phyloP scores from a whole-genome alignment of 331 rosid species.

The Stylosanthes scabra region DNA sequence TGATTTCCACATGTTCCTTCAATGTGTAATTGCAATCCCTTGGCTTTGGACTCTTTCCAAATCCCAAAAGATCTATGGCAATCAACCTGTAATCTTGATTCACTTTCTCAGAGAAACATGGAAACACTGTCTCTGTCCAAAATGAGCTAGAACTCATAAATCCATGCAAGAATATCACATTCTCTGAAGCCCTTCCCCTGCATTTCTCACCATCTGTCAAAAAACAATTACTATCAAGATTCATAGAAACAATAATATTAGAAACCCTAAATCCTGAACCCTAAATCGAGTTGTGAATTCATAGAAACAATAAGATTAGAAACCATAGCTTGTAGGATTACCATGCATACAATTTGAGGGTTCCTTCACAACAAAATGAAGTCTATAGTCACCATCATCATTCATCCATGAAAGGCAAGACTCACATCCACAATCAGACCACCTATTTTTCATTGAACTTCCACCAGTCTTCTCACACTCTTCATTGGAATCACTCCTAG shows the following conservation, averaged over 20 bases:
- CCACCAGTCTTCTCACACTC: conserved; percentile 16
- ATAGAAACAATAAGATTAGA: too few species aligned
- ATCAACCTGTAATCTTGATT: conserved; percentile 53
- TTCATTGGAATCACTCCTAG: conserved; percentile 37
- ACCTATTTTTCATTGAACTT: conserved; percentile 41
- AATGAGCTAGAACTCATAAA: conserved; percentile 78
- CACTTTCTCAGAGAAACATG: conserved; percentile 52
- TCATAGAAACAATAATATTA: too few species aligned
- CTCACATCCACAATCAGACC: conserved; percentile 93
- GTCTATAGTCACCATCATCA: conserved; percentile 48
- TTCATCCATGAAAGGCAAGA: conserved; percentile 75
- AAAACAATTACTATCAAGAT: not conserved
- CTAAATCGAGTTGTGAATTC: too few species aligned
- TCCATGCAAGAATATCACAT: conserved; percentile 88
- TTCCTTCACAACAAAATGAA: conserved; percentile 62
- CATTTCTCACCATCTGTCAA: conserved; percentile 41
- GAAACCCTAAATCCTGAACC: too few species aligned
- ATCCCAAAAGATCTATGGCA: conserved; percentile 82
- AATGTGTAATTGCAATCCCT: conserved; percentile 74
- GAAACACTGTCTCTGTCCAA: conserved; percentile 84
- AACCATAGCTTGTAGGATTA: too few species aligned
- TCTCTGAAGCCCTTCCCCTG: conserved; percentile 50
- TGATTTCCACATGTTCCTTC: conserved; percentile 82
- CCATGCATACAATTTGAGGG: conserved; percentile 24
- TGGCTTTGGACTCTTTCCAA: conserved; percentile 91